Base-by-base conservation (phyloP, 1,284 basidiomycete genomes). In the Somion occarium region DNA sequence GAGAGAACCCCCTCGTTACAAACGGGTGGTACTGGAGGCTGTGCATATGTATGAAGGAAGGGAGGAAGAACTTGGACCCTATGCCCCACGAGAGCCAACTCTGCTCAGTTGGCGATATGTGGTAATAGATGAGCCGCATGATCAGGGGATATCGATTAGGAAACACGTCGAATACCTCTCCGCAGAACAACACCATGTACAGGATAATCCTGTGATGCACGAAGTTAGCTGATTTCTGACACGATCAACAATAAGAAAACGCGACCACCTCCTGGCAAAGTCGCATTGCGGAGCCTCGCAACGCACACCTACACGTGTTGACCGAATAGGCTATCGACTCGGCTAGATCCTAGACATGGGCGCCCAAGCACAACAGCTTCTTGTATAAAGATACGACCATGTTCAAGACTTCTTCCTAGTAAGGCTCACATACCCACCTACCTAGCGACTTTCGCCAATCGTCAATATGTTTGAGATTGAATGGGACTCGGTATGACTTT, bases 401-500 rank as follows among this genome's bases (percentile, higher is more conserved):
- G 30, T 15, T 15, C 15, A 15, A 7, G 15, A 15, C 30, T 34
- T 34, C 30, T 15, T 34, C 30, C 15, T 34, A 15, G 7, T 34
- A 34, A 34, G 15, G n/a, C 39, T 18, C 39, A 42, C 39, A 9
- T 42, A 13, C 49, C 27, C 26, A 30, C 37, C 5, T 18, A 41
- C 4, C 25, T 15, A 18, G 26, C 5, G 38, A 46, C 38, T 38
- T 38, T 48, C 5, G 18, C 25, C 22, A 24, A 26, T 25, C 15
- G 61, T 60, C 59, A 62, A 58, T 52, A 61, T 54, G 53, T 52
- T 74, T 24, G 61, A 71, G 48, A 66, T 75, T 41, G 73, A 75
- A 53, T 75, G 73, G 73, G 68, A 74, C 43, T 66, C 73, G 52
- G 67, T 68, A 51, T 55, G 63, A 60, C 15, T 38, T 39, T 19